Percentiles rank a stretch among this genome's conserved stretches.
These are phyloP conservation scores for Boletus insuetus DNA, from an alignment of 768 basidiomycete genomes.

Conservation along the genomic window DNA sequence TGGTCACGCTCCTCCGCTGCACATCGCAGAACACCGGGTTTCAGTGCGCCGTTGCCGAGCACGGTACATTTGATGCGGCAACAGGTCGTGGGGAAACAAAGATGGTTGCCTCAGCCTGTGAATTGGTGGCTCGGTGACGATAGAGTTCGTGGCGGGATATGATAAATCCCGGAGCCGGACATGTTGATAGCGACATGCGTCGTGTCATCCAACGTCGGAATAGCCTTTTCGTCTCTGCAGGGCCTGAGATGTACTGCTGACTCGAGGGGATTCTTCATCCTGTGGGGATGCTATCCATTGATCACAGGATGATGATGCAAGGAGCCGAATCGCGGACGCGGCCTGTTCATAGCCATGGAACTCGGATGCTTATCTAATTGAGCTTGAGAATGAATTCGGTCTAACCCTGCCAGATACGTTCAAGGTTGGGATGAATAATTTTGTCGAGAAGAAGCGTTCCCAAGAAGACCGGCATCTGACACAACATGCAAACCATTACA, in stretches of 20 bases:
- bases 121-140: neutral
- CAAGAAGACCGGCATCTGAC: conserved; percentile 18
- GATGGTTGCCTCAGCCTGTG: conserved; percentile 6
- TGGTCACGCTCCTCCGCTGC: neutral
- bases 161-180: conserved; percentile 18
- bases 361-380: conserved; percentile 34
- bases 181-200: neutral
- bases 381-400: conserved; percentile 17
- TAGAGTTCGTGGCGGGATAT: conserved; percentile 13
- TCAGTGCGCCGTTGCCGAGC: conserved; percentile 2
- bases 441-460: conserved; percentile 15
- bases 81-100: conserved; percentile 5
- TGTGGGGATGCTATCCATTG: conserved; percentile 3
- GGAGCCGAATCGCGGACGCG: conserved; percentile 14
- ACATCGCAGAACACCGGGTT: neutral
- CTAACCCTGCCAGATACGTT: conserved; percentile 14
- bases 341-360: conserved; percentile 18
- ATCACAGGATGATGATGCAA: conserved; percentile 16
- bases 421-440: conserved; percentile 23
- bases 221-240: neutral
- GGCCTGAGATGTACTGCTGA: too few relatives aligned
- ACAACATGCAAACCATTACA: conserved; percentile 7
- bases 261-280: neutral
- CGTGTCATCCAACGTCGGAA: neutral
- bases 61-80: neutral